A percentile compares a stretch with the other conserved stretches of the same genome.
Evolutionary conservation across 352 stramenopile species (phyloP).

Genomic region (Globisporangium okanoganense): DNA sequence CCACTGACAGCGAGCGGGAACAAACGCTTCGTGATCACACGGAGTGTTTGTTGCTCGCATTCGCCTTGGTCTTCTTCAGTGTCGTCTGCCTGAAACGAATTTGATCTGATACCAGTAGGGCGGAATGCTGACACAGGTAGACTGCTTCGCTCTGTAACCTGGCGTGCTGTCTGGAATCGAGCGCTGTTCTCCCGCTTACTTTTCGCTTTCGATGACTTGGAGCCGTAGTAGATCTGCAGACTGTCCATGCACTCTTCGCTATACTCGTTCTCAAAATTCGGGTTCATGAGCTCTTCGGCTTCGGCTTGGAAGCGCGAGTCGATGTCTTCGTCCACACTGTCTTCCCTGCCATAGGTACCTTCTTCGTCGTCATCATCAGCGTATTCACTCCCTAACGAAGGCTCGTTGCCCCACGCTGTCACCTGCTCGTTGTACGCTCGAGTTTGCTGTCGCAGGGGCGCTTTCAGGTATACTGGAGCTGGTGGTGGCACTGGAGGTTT

Average conservation of each 20-base stretch:
- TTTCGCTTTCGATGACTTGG: conserved; percentile 25
- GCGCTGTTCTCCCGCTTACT: conserved; percentile 12
- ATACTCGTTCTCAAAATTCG: conserved; percentile 79
- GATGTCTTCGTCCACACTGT: conserved; percentile 24
- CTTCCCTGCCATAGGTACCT: neutral
- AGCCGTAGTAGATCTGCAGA: conserved; percentile 62
- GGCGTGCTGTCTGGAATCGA: neutral
- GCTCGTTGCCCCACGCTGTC: conserved; percentile 1
- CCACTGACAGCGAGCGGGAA: conserved; percentile 9
- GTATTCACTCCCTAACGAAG: neutral
- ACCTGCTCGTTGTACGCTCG: neutral
- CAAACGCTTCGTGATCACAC: conserved; percentile 11
- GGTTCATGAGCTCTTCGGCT: conserved; percentile 67
- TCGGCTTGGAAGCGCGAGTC: conserved; percentile 46
- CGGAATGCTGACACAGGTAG: conserved; percentile 2
- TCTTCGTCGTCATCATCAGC: conserved; percentile 16
- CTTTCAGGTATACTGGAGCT: neutral
- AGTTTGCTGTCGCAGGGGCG: neutral
- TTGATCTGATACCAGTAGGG: neutral
- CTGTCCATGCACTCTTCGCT: conserved; percentile 79
- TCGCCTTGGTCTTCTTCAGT: neutral
- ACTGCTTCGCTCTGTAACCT: neutral
- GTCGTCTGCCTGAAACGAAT: neutral
- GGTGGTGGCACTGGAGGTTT: neutral
- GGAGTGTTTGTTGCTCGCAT: neutral